These are phyloP conservation scores for Neohortaea acidophila DNA, from an alignment of 495 filamentous ascomycete genomes.

Conservation along the genomic window DNA sequence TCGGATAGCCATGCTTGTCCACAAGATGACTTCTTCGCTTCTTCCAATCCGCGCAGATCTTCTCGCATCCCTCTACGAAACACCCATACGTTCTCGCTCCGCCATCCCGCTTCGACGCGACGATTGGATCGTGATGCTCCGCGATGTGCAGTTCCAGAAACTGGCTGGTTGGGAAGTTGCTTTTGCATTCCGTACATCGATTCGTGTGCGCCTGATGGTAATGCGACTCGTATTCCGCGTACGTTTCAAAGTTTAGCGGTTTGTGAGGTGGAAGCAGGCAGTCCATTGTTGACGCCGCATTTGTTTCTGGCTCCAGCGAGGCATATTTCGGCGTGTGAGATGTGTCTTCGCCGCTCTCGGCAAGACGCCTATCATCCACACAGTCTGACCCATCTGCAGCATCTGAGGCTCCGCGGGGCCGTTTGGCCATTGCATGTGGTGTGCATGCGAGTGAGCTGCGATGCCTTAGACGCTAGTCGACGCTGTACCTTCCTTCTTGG, in stretches of 20 bases:
- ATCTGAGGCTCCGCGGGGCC: neutral
- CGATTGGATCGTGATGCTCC: constrained; percentile 79
- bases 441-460: neutral
- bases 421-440: constrained; percentile 9
- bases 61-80: constrained; percentile 77
- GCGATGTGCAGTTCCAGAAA: constrained; percentile 75
- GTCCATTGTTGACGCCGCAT: constrained; percentile 38
- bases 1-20: constrained; percentile 86
- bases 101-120: constrained; percentile 49
- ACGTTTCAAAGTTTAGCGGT: constrained; percentile 51
- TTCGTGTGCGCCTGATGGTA: constrained; percentile 70
- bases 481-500: too few relatives aligned
- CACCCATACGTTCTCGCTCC: constrained; percentile 88
- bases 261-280: constrained; percentile 74
- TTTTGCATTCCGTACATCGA: constrained; percentile 65
- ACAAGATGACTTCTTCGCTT: constrained; percentile 78
- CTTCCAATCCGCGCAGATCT: constrained; percentile 65
- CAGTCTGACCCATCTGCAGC: neutral
- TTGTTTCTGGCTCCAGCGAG: constrained; percentile 1
- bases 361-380: neutral
- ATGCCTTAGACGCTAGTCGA: too few relatives aligned
- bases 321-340: constrained; percentile 15
- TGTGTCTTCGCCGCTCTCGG: neutral
- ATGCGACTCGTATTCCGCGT: constrained; percentile 75
- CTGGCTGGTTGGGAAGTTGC: constrained; percentile 36